A percentile compares a stretch with the other conserved stretches of the same genome.
Evolutionary conservation across 345 rosid species (phyloP).

Genomic region (Turritis glabra): DNA sequence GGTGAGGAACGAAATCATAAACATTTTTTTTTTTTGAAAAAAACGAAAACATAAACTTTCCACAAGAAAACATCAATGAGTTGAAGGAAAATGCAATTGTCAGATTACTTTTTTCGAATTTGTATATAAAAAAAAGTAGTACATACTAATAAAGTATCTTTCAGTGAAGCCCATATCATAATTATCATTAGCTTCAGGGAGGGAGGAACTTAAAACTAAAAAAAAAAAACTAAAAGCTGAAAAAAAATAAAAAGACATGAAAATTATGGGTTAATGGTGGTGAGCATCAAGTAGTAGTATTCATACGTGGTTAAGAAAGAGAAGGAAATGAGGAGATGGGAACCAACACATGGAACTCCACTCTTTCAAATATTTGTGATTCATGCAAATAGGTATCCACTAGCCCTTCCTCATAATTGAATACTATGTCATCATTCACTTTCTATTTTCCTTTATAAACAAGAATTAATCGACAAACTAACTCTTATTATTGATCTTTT

Average conservation of each 20-base stretch:
- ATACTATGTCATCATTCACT: constrained; percentile 25
- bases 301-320: constrained; percentile 8
- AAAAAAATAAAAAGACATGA: background rate
- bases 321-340: constrained; percentile 17
- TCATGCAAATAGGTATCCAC: constrained; percentile 15
- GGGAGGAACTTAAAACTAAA: background rate
- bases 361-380: constrained; percentile 22
- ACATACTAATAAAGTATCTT: background rate
- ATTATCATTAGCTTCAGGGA: background rate
- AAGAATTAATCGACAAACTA: background rate
- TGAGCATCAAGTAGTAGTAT: constrained; percentile 4
- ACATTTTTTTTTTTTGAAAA: too few species aligned
- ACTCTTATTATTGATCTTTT: background rate
- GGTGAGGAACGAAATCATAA: too few species aligned
- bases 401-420: background rate
- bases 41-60: too few species aligned
- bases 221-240: background rate
- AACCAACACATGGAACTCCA: constrained; percentile 37
- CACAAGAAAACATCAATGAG: background rate
- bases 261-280: constrained; percentile 15
- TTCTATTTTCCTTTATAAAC: constrained; percentile 7
- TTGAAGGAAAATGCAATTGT: background rate
- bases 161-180: background rate
- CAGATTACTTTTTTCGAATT: background rate
- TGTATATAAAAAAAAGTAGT: background rate